phyloP scores from a whole-genome alignment of 257 asterid species.

The Nicotiana undulata region DNA sequence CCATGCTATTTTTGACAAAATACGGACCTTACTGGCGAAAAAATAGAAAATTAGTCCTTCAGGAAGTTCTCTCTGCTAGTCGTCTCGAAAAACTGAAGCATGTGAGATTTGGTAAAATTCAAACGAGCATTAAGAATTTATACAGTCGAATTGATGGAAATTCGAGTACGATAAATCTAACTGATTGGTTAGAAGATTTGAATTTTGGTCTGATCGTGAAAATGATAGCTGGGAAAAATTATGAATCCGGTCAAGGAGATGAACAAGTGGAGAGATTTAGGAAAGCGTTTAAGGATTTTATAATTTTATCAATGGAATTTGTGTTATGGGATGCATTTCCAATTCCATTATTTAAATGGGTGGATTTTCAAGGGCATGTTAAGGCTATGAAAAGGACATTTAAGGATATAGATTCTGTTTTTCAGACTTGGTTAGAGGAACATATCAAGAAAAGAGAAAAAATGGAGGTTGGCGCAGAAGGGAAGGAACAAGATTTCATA shows the following conservation, averaged over 20 bases:
- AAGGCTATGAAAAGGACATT: neutral
- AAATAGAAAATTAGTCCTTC: conserved; percentile 6
- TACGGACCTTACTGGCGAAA: conserved; percentile 22
- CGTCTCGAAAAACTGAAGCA: neutral
- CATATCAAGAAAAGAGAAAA: neutral
- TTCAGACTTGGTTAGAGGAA: conserved; percentile 13
- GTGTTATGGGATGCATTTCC: neutral
- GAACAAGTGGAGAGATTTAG: neutral
- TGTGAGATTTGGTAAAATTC: neutral
- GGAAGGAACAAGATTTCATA: neutral
- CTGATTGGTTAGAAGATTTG: neutral
- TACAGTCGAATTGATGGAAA: neutral
- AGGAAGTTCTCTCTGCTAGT: conserved; percentile 6
- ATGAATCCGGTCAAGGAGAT: neutral
- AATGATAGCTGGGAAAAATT: neutral
- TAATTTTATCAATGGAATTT: neutral
- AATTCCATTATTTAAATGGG: too few relatives aligned
- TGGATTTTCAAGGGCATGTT: too few relatives aligned
- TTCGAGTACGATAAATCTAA: neutral
- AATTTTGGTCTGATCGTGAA: conserved; percentile 11
- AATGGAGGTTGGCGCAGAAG: too few relatives aligned
- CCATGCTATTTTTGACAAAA: conserved; percentile 14
- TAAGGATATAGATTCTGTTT: neutral
- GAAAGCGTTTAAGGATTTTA: neutral
- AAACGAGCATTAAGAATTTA: neutral